These are phyloP conservation scores for Buxus sempervirens DNA, from an alignment of 164 flowering plant genomes.

Conservation along the genomic window DNA sequence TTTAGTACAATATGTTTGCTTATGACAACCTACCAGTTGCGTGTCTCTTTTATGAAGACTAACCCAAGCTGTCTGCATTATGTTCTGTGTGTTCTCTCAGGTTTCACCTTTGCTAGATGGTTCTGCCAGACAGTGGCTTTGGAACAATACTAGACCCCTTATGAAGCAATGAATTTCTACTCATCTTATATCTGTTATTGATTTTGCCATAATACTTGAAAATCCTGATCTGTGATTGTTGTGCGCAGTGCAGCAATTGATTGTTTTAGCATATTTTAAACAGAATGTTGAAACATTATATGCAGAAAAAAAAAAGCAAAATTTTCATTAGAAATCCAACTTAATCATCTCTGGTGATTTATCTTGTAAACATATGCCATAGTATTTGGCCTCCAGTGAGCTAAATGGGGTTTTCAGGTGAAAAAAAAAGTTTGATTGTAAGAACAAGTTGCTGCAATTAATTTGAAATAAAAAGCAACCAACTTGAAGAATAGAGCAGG, in stretches of 20 bases:
- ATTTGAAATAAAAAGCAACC: too few species aligned
- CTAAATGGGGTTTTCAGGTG: too few species aligned
- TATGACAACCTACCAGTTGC: neutral
- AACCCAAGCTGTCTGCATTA: neutral
- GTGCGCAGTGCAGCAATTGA: neutral
- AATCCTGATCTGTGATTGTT: neutral
- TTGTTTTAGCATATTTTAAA: neutral
- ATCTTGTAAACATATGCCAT: neutral
- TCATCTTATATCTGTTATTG: neutral
- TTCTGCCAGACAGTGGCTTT: conserved; percentile 74
- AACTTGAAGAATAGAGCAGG: too few species aligned
- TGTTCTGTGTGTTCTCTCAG: conserved; percentile 32
- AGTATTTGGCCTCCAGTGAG: neutral
- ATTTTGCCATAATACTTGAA: neutral
- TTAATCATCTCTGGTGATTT: too few species aligned
- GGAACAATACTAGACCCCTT: conserved; percentile 78
- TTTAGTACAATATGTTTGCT: neutral
- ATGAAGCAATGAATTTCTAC: conserved; percentile 19
- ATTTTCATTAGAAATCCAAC: neutral
- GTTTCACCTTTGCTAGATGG: conserved; percentile 83
- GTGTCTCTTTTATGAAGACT: neutral
- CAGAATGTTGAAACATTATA: neutral
- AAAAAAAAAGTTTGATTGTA: too few species aligned
- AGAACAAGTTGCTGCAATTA: too few species aligned
- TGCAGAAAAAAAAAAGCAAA: neutral